phyloP scores from a whole-genome alignment of 768 basidiomycete genomes.

The Naematelia aurantialba region DNA sequence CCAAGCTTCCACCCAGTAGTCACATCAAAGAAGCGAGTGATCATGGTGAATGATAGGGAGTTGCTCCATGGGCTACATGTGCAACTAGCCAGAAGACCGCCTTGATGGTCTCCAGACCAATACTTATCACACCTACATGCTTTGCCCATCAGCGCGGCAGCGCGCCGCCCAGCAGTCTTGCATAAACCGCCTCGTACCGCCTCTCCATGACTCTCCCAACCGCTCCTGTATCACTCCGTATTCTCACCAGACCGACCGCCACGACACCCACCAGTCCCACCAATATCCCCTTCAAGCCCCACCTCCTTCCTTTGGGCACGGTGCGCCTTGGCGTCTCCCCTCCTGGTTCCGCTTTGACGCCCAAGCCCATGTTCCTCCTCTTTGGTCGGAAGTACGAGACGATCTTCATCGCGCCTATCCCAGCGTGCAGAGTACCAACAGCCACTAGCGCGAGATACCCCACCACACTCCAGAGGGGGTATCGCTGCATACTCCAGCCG shows the following conservation, averaged over 20 bases:
- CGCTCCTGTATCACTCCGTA: conserved; percentile 17
- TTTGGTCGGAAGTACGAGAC: conserved; percentile 18
- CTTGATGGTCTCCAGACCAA: too few relatives aligned
- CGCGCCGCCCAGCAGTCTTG: conserved; percentile 1
- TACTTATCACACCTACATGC: too few relatives aligned
- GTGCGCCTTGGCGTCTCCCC: neutral
- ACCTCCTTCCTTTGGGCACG: conserved; percentile 5
- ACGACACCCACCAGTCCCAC: conserved; percentile 20
- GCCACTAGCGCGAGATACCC: conserved; percentile 64
- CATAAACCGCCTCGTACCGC: conserved; percentile 30
- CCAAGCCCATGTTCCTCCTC: conserved; percentile 2
- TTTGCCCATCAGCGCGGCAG: conserved; percentile 4
- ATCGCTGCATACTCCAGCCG: conserved; percentile 58
- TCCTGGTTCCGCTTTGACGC: neutral
- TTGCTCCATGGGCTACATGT: too few relatives aligned
- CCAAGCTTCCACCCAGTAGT: too few relatives aligned
- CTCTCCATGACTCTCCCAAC: conserved; percentile 23
- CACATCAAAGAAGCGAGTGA: too few relatives aligned
- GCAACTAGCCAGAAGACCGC: too few relatives aligned
- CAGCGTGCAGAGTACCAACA: conserved; percentile 60
- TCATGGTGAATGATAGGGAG: too few relatives aligned
- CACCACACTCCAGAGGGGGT: conserved; percentile 60
- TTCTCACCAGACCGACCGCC: conserved; percentile 20
- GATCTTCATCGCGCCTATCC: conserved; percentile 57
- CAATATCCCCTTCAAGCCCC: conserved; percentile 18